A percentile compares a stretch with the other conserved stretches of the same genome.
Conservation (phyloP, 2,329 filamentous ascomycete species). For the Macroventuria anomochaeta region DNA sequence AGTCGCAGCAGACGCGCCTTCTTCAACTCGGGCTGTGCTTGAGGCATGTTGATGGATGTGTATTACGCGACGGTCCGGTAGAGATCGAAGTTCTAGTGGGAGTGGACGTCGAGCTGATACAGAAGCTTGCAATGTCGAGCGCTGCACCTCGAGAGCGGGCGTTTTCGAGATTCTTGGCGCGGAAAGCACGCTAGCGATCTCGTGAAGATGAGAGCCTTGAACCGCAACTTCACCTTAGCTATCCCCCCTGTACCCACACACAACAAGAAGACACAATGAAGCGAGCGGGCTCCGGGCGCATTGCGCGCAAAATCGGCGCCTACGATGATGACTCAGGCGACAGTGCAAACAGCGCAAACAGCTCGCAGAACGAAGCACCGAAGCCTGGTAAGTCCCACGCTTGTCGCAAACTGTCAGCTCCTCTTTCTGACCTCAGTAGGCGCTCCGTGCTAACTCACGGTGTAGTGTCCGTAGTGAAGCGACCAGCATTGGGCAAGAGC, state of each 20-base stretch:
- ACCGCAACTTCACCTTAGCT: not conserved
- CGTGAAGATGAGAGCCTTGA: slow-evolving; percentile 15
- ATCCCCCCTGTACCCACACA: not conserved
- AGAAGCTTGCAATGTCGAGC: not conserved
- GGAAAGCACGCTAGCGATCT: slow-evolving; percentile 17
- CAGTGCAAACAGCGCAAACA: slow-evolving; percentile 37
- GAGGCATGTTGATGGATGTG: slow-evolving; percentile 75
- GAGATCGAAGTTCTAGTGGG: not conserved
- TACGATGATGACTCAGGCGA: slow-evolving; percentile 63
- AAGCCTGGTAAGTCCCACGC: slow-evolving; percentile 51
- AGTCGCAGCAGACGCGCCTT: slow-evolving; percentile 67
- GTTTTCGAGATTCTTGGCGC: slow-evolving; percentile 29
- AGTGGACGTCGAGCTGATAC: slow-evolving; percentile 2
- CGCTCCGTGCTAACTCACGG: slow-evolving; percentile 52
- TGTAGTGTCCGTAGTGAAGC: slow-evolving; percentile 60
- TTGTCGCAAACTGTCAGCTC: slow-evolving; percentile 30
- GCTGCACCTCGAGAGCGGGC: slow-evolving; percentile 5
- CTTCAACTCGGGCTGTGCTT: slow-evolving; percentile 98
- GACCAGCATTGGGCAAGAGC: slow-evolving; percentile 58
- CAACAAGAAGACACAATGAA: slow-evolving; percentile 55
- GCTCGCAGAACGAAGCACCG: slow-evolving; percentile 39
- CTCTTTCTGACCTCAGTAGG: slow-evolving; percentile 44
- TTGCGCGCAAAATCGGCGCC: slow-evolving; percentile 78
- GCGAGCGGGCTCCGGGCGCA: slow-evolving; percentile 64
- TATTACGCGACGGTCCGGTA: slow-evolving; percentile 1